Conservation (phyloP, 257 asterid genomes). For the Lycium barbarum region DNA sequence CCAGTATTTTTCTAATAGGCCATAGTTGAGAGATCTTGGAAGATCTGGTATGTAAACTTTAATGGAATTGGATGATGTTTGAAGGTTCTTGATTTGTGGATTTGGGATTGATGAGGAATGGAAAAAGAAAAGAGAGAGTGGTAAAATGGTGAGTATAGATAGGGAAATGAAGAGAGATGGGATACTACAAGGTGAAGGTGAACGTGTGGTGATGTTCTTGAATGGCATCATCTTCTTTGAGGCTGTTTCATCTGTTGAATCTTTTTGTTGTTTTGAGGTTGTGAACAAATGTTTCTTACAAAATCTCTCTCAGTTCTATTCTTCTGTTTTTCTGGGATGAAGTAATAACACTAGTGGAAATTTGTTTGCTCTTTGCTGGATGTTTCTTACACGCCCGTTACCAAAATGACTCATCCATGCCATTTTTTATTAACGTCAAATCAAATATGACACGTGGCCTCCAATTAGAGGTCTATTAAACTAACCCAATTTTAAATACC, state of each 20-base stretch:
- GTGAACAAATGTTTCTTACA: neutral
- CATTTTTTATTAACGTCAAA: too few relatives aligned
- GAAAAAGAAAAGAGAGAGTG: slow-evolving; percentile 54
- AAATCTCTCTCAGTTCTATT: too few relatives aligned
- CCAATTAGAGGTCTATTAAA: too few relatives aligned
- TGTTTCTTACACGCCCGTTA: too few relatives aligned
- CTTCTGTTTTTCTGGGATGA: too few relatives aligned
- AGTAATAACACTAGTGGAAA: too few relatives aligned
- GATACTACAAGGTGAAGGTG: slow-evolving; percentile 18
- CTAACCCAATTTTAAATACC: too few relatives aligned
- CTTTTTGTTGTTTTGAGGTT: neutral
- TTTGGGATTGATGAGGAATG: slow-evolving; percentile 41
- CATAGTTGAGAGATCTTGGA: slow-evolving; percentile 92
- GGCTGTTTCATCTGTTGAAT: too few relatives aligned
- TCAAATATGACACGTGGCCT: too few relatives aligned
- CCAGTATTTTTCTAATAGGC: slow-evolving; percentile 80
- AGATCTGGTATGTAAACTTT: slow-evolving; percentile 74
- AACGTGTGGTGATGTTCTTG: neutral
- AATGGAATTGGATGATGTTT: slow-evolving; percentile 45
- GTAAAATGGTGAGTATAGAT: slow-evolving; percentile 42
- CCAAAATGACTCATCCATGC: too few relatives aligned
- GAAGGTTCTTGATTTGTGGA: slow-evolving; percentile 43
- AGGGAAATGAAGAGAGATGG: slow-evolving; percentile 66
- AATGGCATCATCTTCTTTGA: neutral
- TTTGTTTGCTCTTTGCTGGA: too few relatives aligned